phyloP scores from a whole-genome alignment of 805 yeast genomes.

The Candida mattraensis region DNA sequence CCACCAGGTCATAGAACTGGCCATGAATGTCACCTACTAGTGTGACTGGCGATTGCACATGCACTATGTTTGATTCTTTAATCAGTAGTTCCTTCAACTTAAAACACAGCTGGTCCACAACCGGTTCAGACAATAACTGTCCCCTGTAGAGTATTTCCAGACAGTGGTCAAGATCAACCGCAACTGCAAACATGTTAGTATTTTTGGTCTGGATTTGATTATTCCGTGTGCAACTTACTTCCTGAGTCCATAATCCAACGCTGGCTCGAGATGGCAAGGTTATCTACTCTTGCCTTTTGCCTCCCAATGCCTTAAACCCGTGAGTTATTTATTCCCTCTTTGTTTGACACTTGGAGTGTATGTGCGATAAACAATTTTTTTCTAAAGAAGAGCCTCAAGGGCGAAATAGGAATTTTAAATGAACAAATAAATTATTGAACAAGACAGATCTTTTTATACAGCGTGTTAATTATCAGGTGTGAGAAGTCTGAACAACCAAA shows the following conservation, averaged over 20 bases:
- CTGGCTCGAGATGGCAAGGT: too few species aligned
- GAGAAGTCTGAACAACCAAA: too few species aligned
- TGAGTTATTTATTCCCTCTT: not conserved
- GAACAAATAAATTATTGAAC: too few species aligned
- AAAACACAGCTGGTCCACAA: constrained; percentile 71
- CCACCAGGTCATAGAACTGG: constrained; percentile 90
- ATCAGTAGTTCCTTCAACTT: constrained; percentile 80
- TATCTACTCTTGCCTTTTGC: too few species aligned
- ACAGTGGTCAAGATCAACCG: constrained; percentile 65
- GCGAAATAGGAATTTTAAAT: too few species aligned
- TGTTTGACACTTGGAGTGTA: not conserved
- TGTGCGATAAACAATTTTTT: constrained; percentile 16
- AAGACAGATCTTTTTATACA: too few species aligned
- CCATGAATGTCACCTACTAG: constrained; percentile 98
- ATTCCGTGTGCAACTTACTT: too few species aligned
- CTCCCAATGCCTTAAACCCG: not conserved
- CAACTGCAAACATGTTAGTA: constrained; percentile 10
- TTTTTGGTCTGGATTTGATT: not conserved
- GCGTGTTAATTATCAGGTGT: too few species aligned
- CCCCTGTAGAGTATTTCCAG: constrained; percentile 64
- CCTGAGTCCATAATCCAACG: too few species aligned
- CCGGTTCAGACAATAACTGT: constrained; percentile 67
- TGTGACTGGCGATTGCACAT: constrained; percentile 82
- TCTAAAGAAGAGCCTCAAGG: constrained; percentile 2
- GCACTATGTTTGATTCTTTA: constrained; percentile 82